Evolutionary conservation across 805 yeast species (phyloP).

Genomic region (Scheffersomyces ergatensis): DNA sequence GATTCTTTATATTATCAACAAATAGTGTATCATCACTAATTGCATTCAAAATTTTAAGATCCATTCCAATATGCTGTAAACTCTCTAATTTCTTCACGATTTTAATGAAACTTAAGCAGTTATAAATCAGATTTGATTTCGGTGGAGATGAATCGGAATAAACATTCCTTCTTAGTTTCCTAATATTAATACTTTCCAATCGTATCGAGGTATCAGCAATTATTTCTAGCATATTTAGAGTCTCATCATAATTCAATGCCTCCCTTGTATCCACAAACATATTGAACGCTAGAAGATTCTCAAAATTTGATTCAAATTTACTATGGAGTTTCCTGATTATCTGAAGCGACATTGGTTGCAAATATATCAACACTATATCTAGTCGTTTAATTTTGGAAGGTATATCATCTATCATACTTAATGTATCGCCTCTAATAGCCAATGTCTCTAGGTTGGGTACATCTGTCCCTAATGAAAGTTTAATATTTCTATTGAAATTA

Average conservation of each 20-base stretch:
- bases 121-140: constrained; percentile 1
- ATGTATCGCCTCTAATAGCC: background rate
- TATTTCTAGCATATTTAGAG: constrained; percentile 5
- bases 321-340: background rate
- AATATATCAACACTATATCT: background rate
- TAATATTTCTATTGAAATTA: background rate
- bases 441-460: background rate
- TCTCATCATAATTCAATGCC: constrained; percentile 9
- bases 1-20: background rate
- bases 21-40: background rate
- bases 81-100: background rate
- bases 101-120: constrained; percentile 2
- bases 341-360: background rate
- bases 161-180: constrained; percentile 6
- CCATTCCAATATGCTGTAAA: constrained; percentile 9
- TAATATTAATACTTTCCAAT: constrained; percentile 6
- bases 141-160: background rate
- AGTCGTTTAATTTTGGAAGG: background rate
- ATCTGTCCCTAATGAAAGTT: background rate
- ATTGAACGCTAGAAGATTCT: constrained; percentile 9
- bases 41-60: constrained; percentile 9
- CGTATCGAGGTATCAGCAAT: constrained; percentile 3
- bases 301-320: background rate
- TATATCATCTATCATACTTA: background rate
- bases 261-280: constrained; percentile 13